Conservation (phyloP, 1,284 basidiomycete genomes). For the Bjerkandera adusta region DNA sequence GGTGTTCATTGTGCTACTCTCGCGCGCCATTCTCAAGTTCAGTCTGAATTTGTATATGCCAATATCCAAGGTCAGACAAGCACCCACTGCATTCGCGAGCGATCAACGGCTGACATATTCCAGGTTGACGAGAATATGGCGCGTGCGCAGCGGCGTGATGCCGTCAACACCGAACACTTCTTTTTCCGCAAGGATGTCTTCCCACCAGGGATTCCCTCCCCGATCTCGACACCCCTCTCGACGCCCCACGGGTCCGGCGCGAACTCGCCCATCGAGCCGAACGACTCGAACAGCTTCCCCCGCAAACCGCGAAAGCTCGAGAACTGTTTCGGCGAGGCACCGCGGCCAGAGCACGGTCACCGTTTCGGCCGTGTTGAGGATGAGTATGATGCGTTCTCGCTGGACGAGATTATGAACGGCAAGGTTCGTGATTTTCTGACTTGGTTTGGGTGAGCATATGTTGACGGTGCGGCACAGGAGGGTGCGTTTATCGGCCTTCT, state of each 20-base stretch:
- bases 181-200: conserved; percentile 91
- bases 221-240: conserved; percentile 17
- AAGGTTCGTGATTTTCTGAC: conserved; percentile 51
- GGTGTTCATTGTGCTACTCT: conserved; percentile 92
- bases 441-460: too few relatives aligned
- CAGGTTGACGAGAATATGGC: conserved; percentile 98
- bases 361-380: conserved; percentile 57
- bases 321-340: conserved; percentile 66
- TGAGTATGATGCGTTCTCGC: conserved; percentile 90
- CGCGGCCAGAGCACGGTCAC: conserved; percentile 47
- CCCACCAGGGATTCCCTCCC: conserved; percentile 40
- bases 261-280: conserved; percentile 43
- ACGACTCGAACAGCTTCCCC: conserved; percentile 20
- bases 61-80: conserved; percentile 94
- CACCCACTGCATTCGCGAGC: background rate
- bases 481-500: conserved; percentile 87
- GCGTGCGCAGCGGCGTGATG: conserved; percentile 84
- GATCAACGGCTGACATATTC: background rate
- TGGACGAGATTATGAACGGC: conserved; percentile 94
- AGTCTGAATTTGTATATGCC: conserved; percentile 96
- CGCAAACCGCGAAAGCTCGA: conserved; percentile 62
- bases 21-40: conserved; percentile 89
- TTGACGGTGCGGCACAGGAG: too few relatives aligned
- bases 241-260: conserved; percentile 43
- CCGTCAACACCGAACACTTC: conserved; percentile 74